Evolutionary conservation across 257 asterid species (phyloP), one percentile per base, ranked within the genome.

Genomic region (Plectranthus barbatus): DNA sequence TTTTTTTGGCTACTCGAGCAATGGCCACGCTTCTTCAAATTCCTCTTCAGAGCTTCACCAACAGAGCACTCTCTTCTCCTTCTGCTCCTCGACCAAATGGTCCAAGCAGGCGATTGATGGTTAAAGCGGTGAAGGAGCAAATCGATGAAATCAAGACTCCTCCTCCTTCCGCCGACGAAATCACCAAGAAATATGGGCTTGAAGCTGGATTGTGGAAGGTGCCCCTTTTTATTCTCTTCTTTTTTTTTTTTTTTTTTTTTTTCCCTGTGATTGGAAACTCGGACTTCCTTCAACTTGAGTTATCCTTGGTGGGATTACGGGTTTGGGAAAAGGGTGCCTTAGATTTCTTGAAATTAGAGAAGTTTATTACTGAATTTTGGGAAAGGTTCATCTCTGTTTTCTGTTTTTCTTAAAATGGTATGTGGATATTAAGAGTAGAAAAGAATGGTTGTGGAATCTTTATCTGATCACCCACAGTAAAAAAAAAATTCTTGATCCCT

Each of bases 171-270:
- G 82, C 96, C 0, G 99, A 93, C 1, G 97, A 93, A 54, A 45
- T 85, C 40, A 85, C 96, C 29, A 70, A 84, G 77, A 93, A 90
- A 60, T 90, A 79, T 75, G 99, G 99, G 18, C 89, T 93, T 39
- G 99, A 93, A 74, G 97, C 86, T 62, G 97, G 95, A n/a, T 89
- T 93, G 47, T 90, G 99, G 99, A 87, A 93, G 97, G 97, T 91
- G 17, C 42, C 17, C 8, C 40, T 12, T 45, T 3, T 18, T 4
- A n/a, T n/a, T n/a, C n/a, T n/a, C n/a, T 13, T 20, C 11, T 13
- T 15, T 44, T 24, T 11, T 7, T 29, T 24, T 55, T 19, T 13
- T 29, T 2, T 5, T 21, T 9, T 58, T 13, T 4, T 39, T 0
- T 19, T 60, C 11, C 45, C 15, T 65, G 29, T 23, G 29, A 4